Conservation (phyloP, 257 asterid genomes). For the Nicotiana sylvestris region DNA sequence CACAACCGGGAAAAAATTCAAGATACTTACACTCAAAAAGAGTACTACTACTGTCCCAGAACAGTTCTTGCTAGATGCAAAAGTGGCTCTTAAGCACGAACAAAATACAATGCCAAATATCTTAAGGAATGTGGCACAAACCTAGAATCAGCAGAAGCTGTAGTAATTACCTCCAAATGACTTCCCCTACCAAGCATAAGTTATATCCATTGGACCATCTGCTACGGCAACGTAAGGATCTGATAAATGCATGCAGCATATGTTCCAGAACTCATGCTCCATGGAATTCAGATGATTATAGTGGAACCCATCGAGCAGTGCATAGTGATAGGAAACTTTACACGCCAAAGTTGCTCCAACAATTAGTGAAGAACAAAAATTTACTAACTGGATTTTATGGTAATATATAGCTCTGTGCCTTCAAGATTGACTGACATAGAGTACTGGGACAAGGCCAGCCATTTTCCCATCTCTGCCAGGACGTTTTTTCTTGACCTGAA, state of each 20-base stretch:
- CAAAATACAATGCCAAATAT: background rate
- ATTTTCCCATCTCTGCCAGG: conserved; percentile 96
- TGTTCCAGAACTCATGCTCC: background rate
- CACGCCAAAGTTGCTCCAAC: background rate
- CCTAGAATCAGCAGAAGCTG: background rate
- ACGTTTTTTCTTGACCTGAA: conserved; percentile 95
- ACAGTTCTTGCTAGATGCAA: background rate
- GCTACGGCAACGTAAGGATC: background rate
- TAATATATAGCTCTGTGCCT: background rate
- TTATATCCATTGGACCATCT: background rate
- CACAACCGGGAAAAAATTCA: background rate
- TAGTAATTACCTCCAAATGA: background rate
- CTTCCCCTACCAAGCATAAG: background rate
- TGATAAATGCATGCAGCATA: background rate
- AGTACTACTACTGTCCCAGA: background rate
- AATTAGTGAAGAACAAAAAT: background rate
- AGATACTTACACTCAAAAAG: conserved; percentile 1
- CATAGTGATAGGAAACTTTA: background rate
- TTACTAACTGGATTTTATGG: background rate
- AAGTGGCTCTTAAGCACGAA: background rate
- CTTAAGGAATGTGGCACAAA: background rate
- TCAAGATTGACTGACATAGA: conserved; percentile 82
- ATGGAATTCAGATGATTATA: background rate
- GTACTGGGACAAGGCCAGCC: conserved; percentile 98
- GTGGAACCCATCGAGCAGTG: background rate